These are phyloP conservation scores for Yamadazyma diddensiae DNA, from an alignment of 1,139 yeast species.

Conservation along the genomic window DNA sequence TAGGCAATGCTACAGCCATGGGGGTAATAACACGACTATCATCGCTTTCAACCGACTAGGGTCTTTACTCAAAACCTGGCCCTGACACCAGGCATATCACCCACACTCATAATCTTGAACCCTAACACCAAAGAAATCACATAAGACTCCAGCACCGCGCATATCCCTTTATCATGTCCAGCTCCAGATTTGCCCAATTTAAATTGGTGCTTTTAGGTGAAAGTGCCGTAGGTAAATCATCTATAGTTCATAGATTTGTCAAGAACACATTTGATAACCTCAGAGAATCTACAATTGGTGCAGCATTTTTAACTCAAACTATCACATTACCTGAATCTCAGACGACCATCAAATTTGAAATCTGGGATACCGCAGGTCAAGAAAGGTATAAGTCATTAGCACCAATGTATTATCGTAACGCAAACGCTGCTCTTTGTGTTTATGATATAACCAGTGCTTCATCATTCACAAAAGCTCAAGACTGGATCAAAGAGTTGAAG, in stretches of 20 bases:
- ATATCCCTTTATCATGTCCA: no score
- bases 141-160: no score
- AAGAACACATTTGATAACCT: constrained; percentile 87
- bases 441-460: constrained; percentile 40
- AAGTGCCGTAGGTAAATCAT: constrained; percentile 49
- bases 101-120: no score
- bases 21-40: no score
- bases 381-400: constrained; percentile 47
- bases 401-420: constrained; percentile 49
- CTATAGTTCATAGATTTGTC: constrained; percentile 45
- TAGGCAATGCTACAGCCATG: no score
- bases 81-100: no score
- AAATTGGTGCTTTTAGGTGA: constrained; percentile 47
- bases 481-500: constrained; percentile 94
- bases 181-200: constrained; percentile 36
- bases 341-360: constrained; percentile 43
- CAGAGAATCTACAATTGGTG: constrained; percentile 95
- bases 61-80: no score
- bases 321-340: constrained; percentile 40
- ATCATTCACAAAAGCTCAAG: constrained; percentile 84
- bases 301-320: constrained; percentile 94
- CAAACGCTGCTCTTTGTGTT: constrained; percentile 38
- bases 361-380: constrained; percentile 54
- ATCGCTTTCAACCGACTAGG: no score
- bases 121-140: no score